Conservation (phyloP, 768 basidiomycete genomes). For the Pleurotus djamor region DNA sequence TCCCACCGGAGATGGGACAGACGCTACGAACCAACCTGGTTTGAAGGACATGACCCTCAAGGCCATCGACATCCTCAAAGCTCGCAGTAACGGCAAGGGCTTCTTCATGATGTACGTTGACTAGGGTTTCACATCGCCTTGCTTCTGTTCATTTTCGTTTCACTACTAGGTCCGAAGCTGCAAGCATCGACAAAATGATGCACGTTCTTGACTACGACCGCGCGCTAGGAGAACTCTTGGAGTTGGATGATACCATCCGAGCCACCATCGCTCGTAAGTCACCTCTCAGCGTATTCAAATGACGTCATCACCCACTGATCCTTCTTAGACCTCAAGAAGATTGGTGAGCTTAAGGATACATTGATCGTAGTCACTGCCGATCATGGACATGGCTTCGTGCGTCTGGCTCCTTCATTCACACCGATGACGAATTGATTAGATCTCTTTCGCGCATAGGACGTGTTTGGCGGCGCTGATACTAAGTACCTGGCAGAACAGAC, state of each 20-base stretch:
- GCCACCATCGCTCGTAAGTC: constrained; percentile 36
- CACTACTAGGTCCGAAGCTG: constrained; percentile 37
- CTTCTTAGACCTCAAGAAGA: constrained; percentile 34
- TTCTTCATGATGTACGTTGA: constrained; percentile 40
- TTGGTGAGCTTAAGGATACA: constrained; percentile 39
- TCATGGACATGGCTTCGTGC: constrained; percentile 43
- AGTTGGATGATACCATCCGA: constrained; percentile 42
- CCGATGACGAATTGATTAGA: background rate
- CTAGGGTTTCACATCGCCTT: background rate
- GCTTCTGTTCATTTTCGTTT: background rate
- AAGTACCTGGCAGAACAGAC: constrained; percentile 32
- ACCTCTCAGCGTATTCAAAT: background rate
- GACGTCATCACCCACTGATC: background rate
- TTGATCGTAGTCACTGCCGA: constrained; percentile 44
- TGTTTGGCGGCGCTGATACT: constrained; percentile 39
- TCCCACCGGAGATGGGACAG: constrained; percentile 38
- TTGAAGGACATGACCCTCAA: constrained; percentile 47
- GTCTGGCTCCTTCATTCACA: constrained; percentile 9
- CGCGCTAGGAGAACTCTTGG: constrained; percentile 42
- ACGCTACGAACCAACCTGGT: constrained; percentile 42
- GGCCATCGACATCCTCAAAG: constrained; percentile 41
- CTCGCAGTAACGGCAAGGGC: constrained; percentile 31
- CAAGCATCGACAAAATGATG: constrained; percentile 50
- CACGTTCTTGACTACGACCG: constrained; percentile 45
- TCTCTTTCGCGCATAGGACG: constrained; percentile 24